Conservation (phyloP, 495 filamentous ascomycete species). For the Cenococcum geophilum region DNA sequence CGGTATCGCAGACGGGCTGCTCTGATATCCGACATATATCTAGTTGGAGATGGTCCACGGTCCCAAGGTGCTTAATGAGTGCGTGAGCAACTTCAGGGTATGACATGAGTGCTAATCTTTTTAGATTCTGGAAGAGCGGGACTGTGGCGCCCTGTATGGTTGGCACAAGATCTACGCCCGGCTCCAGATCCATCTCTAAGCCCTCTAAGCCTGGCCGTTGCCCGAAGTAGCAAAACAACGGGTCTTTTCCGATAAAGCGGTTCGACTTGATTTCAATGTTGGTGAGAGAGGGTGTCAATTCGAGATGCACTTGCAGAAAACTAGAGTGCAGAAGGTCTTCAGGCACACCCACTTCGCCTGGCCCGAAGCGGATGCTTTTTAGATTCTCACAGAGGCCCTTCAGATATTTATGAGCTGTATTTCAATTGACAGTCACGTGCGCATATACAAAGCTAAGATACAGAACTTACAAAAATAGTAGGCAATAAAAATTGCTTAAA, state of each 20-base stretch:
- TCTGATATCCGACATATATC: slow-evolving; percentile 19
- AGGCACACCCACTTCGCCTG: slow-evolving; percentile 1
- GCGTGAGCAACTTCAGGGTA: slow-evolving; percentile 26
- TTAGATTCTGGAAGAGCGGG: slow-evolving; percentile 16
- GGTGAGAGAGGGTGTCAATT: slow-evolving; percentile 10
- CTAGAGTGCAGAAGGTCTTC: slow-evolving; percentile 17
- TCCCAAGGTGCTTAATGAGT: slow-evolving; percentile 10
- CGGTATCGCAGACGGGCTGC: background rate
- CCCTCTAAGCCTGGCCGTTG: slow-evolving; percentile 9
- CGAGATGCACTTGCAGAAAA: slow-evolving; percentile 10
- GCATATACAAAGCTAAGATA: background rate
- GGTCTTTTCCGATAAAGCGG: slow-evolving; percentile 15
- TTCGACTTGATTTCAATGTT: slow-evolving; percentile 15
- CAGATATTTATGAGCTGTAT: background rate
- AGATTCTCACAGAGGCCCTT: slow-evolving; percentile 18
- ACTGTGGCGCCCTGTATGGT: background rate
- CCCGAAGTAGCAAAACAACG: slow-evolving; percentile 16
- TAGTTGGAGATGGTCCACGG: slow-evolving; percentile 18
- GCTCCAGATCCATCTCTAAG: slow-evolving; percentile 24
- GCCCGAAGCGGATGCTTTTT: slow-evolving; percentile 22
- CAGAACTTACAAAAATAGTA: slow-evolving; percentile 16
- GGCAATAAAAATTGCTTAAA: slow-evolving; percentile 16
- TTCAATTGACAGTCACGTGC: background rate
- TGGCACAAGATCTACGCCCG: slow-evolving; percentile 16
- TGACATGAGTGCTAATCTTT: slow-evolving; percentile 15